Conservation (phyloP, 257 asterid genomes). For the Leonotis leonurus region DNA sequence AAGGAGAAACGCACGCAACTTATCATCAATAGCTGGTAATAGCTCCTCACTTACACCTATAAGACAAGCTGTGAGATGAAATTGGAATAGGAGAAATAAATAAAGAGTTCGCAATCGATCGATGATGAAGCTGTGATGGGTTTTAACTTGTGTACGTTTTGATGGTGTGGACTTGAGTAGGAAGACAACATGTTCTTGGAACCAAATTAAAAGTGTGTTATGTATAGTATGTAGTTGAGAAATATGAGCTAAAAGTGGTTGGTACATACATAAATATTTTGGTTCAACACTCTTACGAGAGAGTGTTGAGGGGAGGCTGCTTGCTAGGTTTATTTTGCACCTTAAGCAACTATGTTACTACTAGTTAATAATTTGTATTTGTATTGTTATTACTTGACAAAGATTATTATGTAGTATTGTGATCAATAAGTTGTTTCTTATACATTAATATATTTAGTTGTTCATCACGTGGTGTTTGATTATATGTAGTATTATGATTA, state of each 20-base stretch:
- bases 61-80: conserved; percentile 37
- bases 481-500: no score
- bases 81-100: no score
- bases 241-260: no score
- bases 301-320: not conserved
- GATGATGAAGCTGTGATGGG: not conserved
- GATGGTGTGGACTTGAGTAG: not conserved
- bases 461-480: no score
- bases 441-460: no score
- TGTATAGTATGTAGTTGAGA: conserved; percentile 1
- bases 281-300: conserved; percentile 9
- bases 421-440: conserved; percentile 22
- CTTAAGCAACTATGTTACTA: not conserved
- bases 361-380: conserved; percentile 15
- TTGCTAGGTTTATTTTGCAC: not conserved
- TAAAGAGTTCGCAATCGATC: not conserved
- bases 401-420: conserved; percentile 22
- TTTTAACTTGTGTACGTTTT: no score
- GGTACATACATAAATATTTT: conserved; percentile 20
- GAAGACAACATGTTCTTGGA: conserved; percentile 2
- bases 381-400: conserved; percentile 7
- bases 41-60: conserved; percentile 35
- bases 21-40: conserved; percentile 27
- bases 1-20: conserved; percentile 45
- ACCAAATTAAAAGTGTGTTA: conserved; percentile 4